These are phyloP conservation scores for Shiraia bambusicola DNA, from an alignment of 2,329 filamentous ascomycete genomes.

Conservation along the genomic window DNA sequence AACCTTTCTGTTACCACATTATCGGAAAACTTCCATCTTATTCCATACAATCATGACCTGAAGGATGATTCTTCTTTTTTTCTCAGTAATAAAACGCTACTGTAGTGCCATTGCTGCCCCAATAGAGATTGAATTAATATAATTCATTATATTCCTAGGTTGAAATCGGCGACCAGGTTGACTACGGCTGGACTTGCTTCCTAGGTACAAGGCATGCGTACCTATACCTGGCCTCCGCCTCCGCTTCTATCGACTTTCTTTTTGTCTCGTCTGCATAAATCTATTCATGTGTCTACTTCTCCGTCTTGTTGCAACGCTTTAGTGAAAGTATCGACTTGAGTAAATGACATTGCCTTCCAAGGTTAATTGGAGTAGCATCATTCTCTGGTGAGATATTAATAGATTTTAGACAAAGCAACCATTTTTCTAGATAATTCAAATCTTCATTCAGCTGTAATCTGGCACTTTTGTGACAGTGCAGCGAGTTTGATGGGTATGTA, in stretches of 20 bases:
- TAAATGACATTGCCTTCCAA: constrained; percentile 23
- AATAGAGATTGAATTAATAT: too few relatives aligned
- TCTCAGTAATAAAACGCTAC: too few relatives aligned
- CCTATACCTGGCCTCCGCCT: constrained; percentile 26
- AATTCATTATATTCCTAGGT: too few relatives aligned
- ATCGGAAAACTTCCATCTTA: too few relatives aligned
- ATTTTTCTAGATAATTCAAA: neutral
- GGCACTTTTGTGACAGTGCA: too few relatives aligned
- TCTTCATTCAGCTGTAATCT: neutral
- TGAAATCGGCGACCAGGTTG: too few relatives aligned
- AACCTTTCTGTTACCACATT: too few relatives aligned
- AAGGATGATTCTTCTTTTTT: too few relatives aligned
- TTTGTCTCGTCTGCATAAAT: constrained; percentile 14
- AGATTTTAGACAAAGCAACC: constrained; percentile 1
- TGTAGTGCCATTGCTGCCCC: too few relatives aligned
- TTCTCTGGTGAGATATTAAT: constrained; percentile 6
- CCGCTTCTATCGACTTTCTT: constrained; percentile 12
- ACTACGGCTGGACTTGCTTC: neutral
- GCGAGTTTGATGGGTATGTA: too few relatives aligned
- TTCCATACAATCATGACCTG: too few relatives aligned
- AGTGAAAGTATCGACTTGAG: constrained; percentile 25
- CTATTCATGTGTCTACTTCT: constrained; percentile 1
- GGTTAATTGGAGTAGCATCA: constrained; percentile 21
- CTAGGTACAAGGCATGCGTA: constrained; percentile 9
- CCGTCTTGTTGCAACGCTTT: constrained; percentile 5